Percentiles rank a stretch among this genome's conserved stretches.
Evolutionary conservation across 768 basidiomycete genomes (phyloP).

Genomic region (Strobilomyces echinocephalus): DNA sequence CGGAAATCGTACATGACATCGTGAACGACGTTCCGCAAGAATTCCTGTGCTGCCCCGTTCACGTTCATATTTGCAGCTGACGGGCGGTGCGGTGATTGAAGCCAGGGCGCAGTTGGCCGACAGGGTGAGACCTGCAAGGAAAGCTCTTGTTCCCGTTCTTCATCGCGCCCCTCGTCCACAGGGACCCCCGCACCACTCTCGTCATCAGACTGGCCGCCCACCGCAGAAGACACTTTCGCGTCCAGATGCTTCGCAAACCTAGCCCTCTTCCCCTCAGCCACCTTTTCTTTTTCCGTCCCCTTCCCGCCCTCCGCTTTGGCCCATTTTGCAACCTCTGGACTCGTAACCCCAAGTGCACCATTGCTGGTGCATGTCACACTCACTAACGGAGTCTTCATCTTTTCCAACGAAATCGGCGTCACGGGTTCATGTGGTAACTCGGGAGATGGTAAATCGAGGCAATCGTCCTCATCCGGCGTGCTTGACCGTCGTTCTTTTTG

Average conservation of each 20-base stretch:
- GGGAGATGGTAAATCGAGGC: slow-evolving; percentile 24
- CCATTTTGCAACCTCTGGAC: slow-evolving; percentile 53
- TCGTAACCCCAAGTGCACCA: slow-evolving; percentile 42
- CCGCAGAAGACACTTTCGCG: slow-evolving; percentile 21
- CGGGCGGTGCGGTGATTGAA: slow-evolving; percentile 37
- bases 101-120: slow-evolving; percentile 37
- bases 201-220: slow-evolving; percentile 7
- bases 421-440: slow-evolving; percentile 30
- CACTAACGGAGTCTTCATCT: slow-evolving; percentile 6
- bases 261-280: slow-evolving; percentile 37
- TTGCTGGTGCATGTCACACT: slow-evolving; percentile 11
- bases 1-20: slow-evolving; percentile 74
- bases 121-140: slow-evolving; percentile 58
- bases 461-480: slow-evolving; percentile 16
- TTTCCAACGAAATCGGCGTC: slow-evolving; percentile 30
- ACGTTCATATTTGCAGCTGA: slow-evolving; percentile 21
- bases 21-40: slow-evolving; percentile 59
- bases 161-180: slow-evolving; percentile 17
- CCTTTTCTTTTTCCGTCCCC: slow-evolving; percentile 23
- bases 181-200: background rate
- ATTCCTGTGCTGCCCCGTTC: slow-evolving; percentile 43
- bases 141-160: slow-evolving; percentile 31
- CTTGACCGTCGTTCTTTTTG: slow-evolving; percentile 11
- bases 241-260: slow-evolving; percentile 37
- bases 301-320: slow-evolving; percentile 38